These are phyloP conservation scores for Fennellomyces sp. DNA, from an alignment of 371 early-diverging fungal species.

Conservation along the genomic window DNA sequence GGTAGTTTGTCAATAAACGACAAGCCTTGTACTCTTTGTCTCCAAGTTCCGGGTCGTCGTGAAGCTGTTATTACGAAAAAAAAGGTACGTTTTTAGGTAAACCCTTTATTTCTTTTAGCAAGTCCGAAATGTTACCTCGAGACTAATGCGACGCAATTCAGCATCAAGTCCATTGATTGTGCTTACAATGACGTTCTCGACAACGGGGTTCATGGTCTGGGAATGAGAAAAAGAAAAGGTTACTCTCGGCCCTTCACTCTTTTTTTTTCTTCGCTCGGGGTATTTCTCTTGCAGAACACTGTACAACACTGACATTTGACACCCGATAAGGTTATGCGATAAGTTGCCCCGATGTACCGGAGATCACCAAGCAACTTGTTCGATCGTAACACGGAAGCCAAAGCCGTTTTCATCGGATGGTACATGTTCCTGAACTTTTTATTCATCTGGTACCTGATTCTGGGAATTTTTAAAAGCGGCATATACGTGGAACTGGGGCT, in stretches of 20 bases:
- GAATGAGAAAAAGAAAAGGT: neutral
- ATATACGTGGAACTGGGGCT: too few species aligned
- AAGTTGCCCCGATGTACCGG: neutral
- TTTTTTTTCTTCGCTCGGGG: neutral
- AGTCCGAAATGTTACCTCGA: too few species aligned
- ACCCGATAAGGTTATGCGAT: neutral
- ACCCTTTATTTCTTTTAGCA: neutral
- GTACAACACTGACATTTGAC: neutral
- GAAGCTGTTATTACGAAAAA: slow-evolving; percentile 42
- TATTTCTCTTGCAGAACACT: neutral
- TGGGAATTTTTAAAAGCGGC: too few species aligned
- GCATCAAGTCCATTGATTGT: slow-evolving; percentile 44
- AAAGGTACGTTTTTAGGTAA: neutral
- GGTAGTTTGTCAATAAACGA: slow-evolving; percentile 53
- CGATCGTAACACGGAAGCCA: too few species aligned
- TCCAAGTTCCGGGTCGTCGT: slow-evolving; percentile 69
- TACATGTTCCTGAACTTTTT: too few species aligned
- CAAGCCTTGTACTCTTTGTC: slow-evolving; percentile 58
- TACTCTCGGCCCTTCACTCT: neutral
- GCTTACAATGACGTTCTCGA: slow-evolving; percentile 31
- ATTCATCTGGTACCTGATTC: too few species aligned
- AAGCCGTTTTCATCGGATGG: too few species aligned
- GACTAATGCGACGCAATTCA: slow-evolving; percentile 53
- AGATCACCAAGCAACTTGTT: too few species aligned
- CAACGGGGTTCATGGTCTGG: neutral